phyloP scores from a whole-genome alignment of 2,329 filamentous ascomycete genomes.

The Aureobasidium zeae region DNA sequence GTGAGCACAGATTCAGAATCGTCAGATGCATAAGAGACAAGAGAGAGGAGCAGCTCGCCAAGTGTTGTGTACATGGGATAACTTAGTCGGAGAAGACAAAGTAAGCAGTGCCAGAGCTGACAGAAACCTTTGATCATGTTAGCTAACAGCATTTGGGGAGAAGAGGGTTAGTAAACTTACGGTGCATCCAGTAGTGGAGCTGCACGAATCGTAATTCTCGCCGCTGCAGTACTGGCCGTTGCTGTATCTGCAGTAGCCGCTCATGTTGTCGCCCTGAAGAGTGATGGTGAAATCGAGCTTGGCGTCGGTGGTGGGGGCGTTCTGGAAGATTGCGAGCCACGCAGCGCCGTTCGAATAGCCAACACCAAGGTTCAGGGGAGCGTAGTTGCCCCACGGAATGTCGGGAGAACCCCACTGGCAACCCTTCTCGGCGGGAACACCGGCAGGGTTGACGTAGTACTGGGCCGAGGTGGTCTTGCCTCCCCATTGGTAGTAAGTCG shows the following conservation, averaged over 20 bases:
- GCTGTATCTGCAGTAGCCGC: constrained; percentile 55
- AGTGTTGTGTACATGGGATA: too few species aligned
- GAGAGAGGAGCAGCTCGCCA: background rate
- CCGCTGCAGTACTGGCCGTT: constrained; percentile 53
- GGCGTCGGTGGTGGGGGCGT: constrained; percentile 62
- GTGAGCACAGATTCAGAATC: too few species aligned
- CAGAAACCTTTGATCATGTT: constrained; percentile 34
- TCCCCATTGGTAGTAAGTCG: constrained; percentile 71
- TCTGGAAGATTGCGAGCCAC: constrained; percentile 78
- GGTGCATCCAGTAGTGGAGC: constrained; percentile 59
- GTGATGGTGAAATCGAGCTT: constrained; percentile 70
- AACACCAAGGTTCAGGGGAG: constrained; percentile 77
- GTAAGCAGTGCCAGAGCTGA: constrained; percentile 41
- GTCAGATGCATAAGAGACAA: too few species aligned
- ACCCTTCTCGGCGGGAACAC: constrained; percentile 54
- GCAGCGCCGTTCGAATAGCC: constrained; percentile 61
- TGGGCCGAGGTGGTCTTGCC: constrained; percentile 72
- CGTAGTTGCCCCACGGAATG: constrained; percentile 64
- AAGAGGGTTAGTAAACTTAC: constrained; percentile 46
- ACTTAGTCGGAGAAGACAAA: constrained; percentile 34
- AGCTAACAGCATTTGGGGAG: constrained; percentile 12
- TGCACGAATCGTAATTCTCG: constrained; percentile 38
- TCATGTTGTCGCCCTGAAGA: constrained; percentile 57
- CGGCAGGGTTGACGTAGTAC: constrained; percentile 90
- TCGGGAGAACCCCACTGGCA: constrained; percentile 67